Conservation (phyloP, 176 grass and related monocot genomes). For the Olyra latifolia region DNA sequence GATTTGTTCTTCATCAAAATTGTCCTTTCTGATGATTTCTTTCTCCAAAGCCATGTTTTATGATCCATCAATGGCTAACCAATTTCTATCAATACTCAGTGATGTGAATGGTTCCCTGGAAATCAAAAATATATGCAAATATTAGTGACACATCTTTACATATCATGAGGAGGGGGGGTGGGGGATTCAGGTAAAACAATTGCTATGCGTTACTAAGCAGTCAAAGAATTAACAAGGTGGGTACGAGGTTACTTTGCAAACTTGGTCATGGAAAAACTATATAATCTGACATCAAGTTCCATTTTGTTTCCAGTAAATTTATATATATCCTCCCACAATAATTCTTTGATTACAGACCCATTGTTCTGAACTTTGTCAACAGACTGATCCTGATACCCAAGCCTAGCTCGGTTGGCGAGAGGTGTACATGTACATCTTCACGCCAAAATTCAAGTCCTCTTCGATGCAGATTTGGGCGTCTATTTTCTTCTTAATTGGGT, state of each 20-base stretch:
- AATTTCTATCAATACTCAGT: background rate
- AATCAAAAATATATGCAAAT: background rate
- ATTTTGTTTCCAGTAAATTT: background rate
- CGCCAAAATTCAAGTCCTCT: too few relatives aligned
- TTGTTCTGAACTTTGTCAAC: background rate
- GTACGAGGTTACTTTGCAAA: background rate
- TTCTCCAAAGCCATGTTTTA: constrained; percentile 96
- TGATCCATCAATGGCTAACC: constrained; percentile 57
- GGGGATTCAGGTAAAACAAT: background rate
- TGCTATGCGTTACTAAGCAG: background rate
- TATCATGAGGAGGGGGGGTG: background rate
- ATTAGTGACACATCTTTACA: constrained; percentile 3
- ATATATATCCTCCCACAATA: background rate
- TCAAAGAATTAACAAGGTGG: constrained; percentile 6
- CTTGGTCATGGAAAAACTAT: background rate
- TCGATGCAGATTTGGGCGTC: too few relatives aligned
- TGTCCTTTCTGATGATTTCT: constrained; percentile 60
- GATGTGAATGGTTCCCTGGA: background rate
- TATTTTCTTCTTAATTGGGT: too few relatives aligned
- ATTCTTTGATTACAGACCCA: background rate
- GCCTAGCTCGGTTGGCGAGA: too few relatives aligned
- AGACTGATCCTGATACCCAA: background rate
- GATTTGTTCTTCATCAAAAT: constrained; percentile 39
- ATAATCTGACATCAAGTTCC: background rate
- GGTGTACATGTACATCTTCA: too few relatives aligned